Base-by-base conservation (phyloP, 2,329 filamentous ascomycete species). In the Ophiostoma novo-ulmi region DNA sequence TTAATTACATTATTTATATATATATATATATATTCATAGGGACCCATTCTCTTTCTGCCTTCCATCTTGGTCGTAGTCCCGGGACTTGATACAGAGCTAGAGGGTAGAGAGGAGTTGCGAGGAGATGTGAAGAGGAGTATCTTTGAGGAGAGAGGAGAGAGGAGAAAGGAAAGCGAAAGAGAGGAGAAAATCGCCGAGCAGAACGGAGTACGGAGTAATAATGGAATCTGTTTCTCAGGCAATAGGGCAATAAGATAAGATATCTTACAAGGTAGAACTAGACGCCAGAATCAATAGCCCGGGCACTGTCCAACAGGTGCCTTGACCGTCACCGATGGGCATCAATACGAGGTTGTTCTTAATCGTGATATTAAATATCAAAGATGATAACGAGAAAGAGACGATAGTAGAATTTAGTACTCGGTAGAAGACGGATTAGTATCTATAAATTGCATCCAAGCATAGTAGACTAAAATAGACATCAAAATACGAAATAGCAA, bases 61-160 rank as follows among this genome's bases (percentile, higher is more conserved):
- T 71, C 70, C 67, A 39, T 67, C 38, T 70, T 69, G 63, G 70
- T 55, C 58, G 67, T 71, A 71, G 70, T 63, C 44, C 61, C 71
- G 68, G 71, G 58, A 67, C 36, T 70, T 70, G 71, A 61, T 38
- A 65, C 58, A 61, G 26, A 61, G 52, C 55, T 61, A 61, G 26
- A 31, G 58, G 22, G n/a, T 10, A 26, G 61, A n/a, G 31, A 38
- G 11, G 14, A 64, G 31, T 14, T 4, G 58, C 22, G 55, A 55
- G 52, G 52, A 48, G 44, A 20, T 48, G n/a, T 58, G 10, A 14
- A 58, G 52, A 58, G 20, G 52, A 58, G 52, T 58, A 58, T 26
- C 52, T n/a, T 22, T 58, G 20, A 1, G 39, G 3, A 41, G 39
- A 41, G 39, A 41, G 39, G 39, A 41, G 39, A 3, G 52, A 11